phyloP scores from a whole-genome alignment of 2,329 filamentous ascomycete species.

The Fusarium temperatum region DNA sequence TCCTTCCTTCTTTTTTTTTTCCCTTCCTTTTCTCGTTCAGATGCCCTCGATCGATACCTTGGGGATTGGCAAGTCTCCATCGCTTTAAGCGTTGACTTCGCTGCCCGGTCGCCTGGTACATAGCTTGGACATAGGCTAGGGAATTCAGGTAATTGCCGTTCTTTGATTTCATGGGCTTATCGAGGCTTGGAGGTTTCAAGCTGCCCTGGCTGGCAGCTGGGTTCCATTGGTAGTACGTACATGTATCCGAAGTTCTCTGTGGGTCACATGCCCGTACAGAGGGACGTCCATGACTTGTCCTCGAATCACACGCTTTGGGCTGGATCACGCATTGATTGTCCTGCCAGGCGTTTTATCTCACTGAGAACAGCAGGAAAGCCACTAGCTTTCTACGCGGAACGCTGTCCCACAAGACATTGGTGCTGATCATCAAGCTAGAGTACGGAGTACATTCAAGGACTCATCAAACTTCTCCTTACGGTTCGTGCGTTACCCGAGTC shows the following conservation, averaged over 20 bases:
- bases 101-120: background rate
- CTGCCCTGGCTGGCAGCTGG: background rate
- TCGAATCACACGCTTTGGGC: background rate
- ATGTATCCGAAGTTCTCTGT: constrained; percentile 1
- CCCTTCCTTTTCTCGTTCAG: background rate
- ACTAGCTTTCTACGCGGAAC: background rate
- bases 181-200: constrained; percentile 9
- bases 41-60: background rate
- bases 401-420: constrained; percentile 11
- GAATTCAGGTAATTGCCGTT: background rate
- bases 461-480: constrained; percentile 27
- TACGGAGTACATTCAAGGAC: background rate
- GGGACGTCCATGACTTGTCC: background rate
- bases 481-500: constrained; percentile 30
- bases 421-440: constrained; percentile 21
- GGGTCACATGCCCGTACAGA: background rate
- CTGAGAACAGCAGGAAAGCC: background rate
- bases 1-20: background rate
- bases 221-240: background rate
- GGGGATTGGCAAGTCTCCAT: constrained; percentile 7
- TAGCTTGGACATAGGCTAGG: background rate
- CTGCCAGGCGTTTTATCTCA: constrained; percentile 17
- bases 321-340: constrained; percentile 21
- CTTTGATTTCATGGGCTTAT: background rate
- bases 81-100: background rate